These are phyloP conservation scores for Plantago major DNA, from an alignment of 257 asterid species.

Conservation along the genomic window DNA sequence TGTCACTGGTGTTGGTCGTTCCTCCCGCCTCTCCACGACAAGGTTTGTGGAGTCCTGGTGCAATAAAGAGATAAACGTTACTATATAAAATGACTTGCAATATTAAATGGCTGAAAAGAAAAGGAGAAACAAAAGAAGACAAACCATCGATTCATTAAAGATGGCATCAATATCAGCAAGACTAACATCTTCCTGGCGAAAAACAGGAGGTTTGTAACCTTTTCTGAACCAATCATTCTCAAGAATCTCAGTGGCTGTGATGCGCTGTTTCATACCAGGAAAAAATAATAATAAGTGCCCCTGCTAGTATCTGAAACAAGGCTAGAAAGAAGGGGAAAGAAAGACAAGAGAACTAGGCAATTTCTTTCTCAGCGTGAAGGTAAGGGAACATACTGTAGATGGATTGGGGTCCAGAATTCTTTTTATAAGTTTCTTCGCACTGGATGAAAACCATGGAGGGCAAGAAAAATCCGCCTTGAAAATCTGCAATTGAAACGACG, in stretches of 20 bases:
- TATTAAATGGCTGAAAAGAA: not conserved
- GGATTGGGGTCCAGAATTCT: conserved; percentile 93
- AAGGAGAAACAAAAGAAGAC: conserved; percentile 20
- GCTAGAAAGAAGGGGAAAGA: not conserved
- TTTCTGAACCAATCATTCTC: conserved; percentile 96
- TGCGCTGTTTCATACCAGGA: conserved; percentile 51
- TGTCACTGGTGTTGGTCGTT: conserved; percentile 53
- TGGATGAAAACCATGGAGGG: conserved; percentile 90
- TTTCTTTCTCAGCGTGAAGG: not conserved
- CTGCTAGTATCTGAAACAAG: not conserved
- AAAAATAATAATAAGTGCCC: conserved; percentile 5
- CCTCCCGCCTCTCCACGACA: conserved; percentile 88
- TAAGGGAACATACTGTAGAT: conserved; percentile 48
- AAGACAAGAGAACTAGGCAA: not conserved
- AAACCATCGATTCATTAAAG: conserved; percentile 57
- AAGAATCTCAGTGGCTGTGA: conserved; percentile 64
- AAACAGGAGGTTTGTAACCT: conserved; percentile 74
- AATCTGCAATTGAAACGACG: conserved; percentile 49
- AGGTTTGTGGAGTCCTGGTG: conserved; percentile 62
- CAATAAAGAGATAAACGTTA: not conserved
- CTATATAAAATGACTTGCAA: not conserved
- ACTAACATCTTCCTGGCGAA: conserved; percentile 70
- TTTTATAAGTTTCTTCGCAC: conserved; percentile 77
- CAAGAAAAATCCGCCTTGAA: conserved; percentile 81
- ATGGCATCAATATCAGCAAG: conserved; percentile 84